These are phyloP conservation scores for Cladosporium halotolerans DNA, from an alignment of 2,329 filamentous ascomycete genomes.

Conservation along the genomic window DNA sequence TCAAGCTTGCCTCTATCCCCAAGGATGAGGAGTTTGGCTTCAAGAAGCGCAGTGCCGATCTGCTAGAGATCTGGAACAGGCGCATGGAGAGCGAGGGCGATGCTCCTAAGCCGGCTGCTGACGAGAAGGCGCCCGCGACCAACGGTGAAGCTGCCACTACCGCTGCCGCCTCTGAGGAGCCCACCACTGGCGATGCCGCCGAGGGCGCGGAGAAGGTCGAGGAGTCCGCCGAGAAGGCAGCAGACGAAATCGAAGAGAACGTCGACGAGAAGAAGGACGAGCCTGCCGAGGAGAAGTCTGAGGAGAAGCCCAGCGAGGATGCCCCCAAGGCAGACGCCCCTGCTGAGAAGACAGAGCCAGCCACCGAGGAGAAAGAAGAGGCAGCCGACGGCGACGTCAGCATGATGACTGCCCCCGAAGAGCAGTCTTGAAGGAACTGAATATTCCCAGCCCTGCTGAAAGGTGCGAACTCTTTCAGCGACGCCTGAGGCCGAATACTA, in stretches of 20 bases:
- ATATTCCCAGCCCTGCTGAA: too few species aligned
- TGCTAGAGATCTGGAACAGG: conserved; percentile 87
- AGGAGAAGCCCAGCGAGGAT: conserved; percentile 13
- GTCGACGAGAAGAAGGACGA: conserved; percentile 18
- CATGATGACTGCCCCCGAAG: conserved; percentile 16
- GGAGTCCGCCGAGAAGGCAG: conserved; percentile 14
- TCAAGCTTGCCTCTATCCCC: conserved; percentile 80
- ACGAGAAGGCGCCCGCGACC: conserved; percentile 29
- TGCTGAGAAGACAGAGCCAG: neutral
- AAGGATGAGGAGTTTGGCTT: conserved; percentile 85
- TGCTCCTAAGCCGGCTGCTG: conserved; percentile 20
- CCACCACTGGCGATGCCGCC: conserved; percentile 26
- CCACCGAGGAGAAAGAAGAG: conserved; percentile 5
- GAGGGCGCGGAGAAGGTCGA: conserved; percentile 32
- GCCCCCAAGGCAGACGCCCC: conserved; percentile 1
- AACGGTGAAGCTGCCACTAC: conserved; percentile 14
- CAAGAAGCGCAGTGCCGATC: conserved; percentile 70
- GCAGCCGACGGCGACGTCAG: conserved; percentile 16
- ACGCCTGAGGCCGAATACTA: too few species aligned
- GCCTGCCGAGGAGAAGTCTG: conserved; percentile 16
- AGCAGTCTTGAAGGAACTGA: neutral
- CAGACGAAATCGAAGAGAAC: conserved; percentile 17
- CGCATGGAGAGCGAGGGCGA: conserved; percentile 47
- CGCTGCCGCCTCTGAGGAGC: conserved; percentile 25
- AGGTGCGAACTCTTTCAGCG: too few species aligned